phyloP scores from a whole-genome alignment of 208 protist species.

The Wallacemonas sp. region DNA sequence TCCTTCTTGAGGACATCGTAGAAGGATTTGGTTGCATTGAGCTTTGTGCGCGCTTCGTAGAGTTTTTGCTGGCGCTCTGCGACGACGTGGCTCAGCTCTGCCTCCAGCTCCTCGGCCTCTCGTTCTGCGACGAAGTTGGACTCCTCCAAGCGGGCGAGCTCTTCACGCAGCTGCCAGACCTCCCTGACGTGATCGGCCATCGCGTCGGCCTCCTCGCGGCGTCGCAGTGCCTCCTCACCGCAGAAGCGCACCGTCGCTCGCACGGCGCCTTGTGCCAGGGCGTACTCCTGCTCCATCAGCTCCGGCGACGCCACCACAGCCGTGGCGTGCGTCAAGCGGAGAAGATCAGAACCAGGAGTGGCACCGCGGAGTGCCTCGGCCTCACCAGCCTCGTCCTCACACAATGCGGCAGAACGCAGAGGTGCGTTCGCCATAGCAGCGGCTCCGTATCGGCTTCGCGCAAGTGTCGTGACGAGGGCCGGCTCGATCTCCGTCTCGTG shows the following conservation, averaged over 20 bases:
- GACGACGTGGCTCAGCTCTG: constrained; percentile 13
- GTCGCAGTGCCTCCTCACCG: constrained; percentile 15
- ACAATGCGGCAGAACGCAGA: too few species aligned
- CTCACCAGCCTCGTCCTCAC: too few species aligned
- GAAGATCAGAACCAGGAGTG: not conserved
- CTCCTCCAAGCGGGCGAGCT: constrained; percentile 46
- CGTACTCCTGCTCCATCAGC: constrained; percentile 1
- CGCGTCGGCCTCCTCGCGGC: constrained; percentile 13
- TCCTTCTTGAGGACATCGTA: constrained; percentile 45
- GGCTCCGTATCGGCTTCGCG: not conserved
- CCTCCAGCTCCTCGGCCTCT: constrained; percentile 28
- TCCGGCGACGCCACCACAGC: not conserved
- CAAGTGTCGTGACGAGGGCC: not conserved
- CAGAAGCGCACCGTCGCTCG: constrained; percentile 8
- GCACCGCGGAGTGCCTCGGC: too few species aligned
- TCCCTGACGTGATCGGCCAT: constrained; percentile 23
- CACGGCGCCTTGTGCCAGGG: not conserved
- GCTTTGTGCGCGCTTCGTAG: constrained; percentile 40
- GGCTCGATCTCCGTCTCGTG: constrained; percentile 1
- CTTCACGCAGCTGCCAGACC: constrained; percentile 51
- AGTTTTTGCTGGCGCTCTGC: constrained; percentile 25
- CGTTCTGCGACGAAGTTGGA: constrained; percentile 35
- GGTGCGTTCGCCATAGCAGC: too few species aligned
- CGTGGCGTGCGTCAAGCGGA: constrained; percentile 5
- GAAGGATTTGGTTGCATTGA: constrained; percentile 33